Conservation (phyloP, 2,329 filamentous ascomycete genomes). For the Fusarium nanum region DNA sequence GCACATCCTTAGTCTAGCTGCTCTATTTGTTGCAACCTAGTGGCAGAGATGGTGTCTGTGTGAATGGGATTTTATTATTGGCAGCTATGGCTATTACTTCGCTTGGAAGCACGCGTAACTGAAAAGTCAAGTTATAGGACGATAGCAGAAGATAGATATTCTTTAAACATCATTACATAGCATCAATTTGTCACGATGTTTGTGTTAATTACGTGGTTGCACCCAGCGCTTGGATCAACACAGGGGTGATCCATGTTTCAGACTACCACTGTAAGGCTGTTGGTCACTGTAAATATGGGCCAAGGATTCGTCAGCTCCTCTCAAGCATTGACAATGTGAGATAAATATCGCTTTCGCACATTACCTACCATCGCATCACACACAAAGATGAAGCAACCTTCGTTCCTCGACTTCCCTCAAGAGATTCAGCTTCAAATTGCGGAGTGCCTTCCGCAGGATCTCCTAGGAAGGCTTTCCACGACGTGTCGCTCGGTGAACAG, state of each 20-base stretch:
- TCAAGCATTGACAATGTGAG: not conserved
- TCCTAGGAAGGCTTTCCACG: not conserved
- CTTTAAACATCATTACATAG: too few species aligned
- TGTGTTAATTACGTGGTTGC: too few species aligned
- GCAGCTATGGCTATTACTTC: too few species aligned
- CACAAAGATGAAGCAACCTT: not conserved
- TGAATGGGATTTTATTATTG: accelerated
- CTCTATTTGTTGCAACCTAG: too few species aligned
- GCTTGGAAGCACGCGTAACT: accelerated
- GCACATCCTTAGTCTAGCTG: too few species aligned
- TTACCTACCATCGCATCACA: not conserved
- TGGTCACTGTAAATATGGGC: not conserved
- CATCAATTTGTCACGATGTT: too few species aligned
- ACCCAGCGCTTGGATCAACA: too few species aligned
- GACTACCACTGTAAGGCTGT: accelerated
- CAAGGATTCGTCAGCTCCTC: not conserved
- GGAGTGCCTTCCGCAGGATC: accelerated
- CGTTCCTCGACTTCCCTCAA: not conserved
- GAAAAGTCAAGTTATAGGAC: too few species aligned
- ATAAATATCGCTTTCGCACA: not conserved
- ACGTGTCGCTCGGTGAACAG: not conserved
- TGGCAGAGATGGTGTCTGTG: too few species aligned
- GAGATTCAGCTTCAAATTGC: not conserved
- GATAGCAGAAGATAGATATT: too few species aligned
- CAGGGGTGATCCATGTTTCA: not conserved